phyloP scores from a whole-genome alignment of 176 grass and related monocot species.

The Tillandsia fasciculata region DNA sequence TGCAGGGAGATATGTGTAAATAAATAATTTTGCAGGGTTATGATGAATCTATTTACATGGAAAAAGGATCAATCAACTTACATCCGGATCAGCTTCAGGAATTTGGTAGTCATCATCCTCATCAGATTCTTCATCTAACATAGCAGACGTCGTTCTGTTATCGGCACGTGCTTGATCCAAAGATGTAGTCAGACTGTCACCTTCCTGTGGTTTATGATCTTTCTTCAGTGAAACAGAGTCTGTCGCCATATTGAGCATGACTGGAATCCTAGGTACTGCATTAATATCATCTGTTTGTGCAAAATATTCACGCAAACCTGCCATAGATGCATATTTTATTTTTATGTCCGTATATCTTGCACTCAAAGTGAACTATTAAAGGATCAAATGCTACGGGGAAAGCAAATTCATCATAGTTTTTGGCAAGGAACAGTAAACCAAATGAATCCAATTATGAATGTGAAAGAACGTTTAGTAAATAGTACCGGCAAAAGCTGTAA shows the following conservation, averaged over 20 bases:
- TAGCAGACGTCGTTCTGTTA: constrained; percentile 27
- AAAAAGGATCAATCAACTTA: constrained; percentile 17
- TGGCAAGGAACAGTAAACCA: too few relatives aligned
- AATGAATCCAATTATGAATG: too few relatives aligned
- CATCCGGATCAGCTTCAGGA: constrained; percentile 49
- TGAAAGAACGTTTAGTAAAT: too few relatives aligned
- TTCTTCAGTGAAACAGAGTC: constrained; percentile 38
- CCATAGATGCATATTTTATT: constrained; percentile 21
- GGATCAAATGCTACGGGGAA: too few relatives aligned
- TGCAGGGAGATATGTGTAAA: neutral
- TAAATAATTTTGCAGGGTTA: neutral
- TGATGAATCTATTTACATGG: neutral
- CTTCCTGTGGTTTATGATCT: constrained; percentile 31
- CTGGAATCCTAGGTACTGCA: constrained; percentile 56
- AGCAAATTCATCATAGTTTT: too few relatives aligned
- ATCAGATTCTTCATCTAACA: constrained; percentile 80
- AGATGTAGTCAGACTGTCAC: constrained; percentile 22
- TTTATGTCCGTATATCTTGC: neutral
- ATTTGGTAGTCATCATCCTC: constrained; percentile 86
- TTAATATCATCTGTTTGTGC: constrained; percentile 73
- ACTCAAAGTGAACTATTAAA: too few relatives aligned
- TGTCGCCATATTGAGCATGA: constrained; percentile 54
- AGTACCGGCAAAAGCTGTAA: too few relatives aligned
- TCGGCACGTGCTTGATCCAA: constrained; percentile 21
- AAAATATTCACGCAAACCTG: constrained; percentile 93